phyloP scores from a whole-genome alignment of 495 filamentous ascomycete species.

The Penicillium cosmopolitanum region DNA sequence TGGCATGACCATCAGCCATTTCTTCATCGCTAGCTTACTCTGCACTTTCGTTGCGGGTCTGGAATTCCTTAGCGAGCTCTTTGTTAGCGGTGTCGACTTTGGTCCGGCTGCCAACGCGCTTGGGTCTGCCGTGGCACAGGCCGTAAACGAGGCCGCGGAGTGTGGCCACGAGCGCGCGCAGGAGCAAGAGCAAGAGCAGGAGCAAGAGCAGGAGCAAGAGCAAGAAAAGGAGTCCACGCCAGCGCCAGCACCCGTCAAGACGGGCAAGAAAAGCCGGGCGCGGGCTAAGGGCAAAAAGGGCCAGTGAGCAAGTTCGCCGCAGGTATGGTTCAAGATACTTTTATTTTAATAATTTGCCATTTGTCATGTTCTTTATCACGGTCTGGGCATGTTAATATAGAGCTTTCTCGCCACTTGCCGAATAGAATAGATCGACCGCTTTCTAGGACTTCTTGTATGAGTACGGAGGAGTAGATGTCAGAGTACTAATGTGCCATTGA shows the following conservation, averaged over 20 bases:
- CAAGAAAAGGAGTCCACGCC: not conserved
- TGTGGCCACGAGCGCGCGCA: slow-evolving; percentile 23
- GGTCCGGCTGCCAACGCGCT: slow-evolving; percentile 28
- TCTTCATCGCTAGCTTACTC: slow-evolving; percentile 84
- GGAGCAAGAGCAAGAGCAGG: not conserved
- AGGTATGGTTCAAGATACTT: not conserved
- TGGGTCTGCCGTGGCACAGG: slow-evolving; percentile 21
- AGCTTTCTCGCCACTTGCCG: not conserved
- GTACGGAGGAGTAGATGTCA: too few relatives aligned
- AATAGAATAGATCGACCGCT: not conserved
- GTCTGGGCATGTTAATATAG: not conserved
- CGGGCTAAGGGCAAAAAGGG: slow-evolving; percentile 18
- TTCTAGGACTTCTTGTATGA: not conserved
- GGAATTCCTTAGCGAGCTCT: slow-evolving; percentile 82
- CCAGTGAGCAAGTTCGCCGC: not conserved
- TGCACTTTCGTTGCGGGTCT: slow-evolving; percentile 90
- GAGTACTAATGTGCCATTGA: too few relatives aligned
- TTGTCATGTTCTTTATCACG: not conserved
- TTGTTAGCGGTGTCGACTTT: slow-evolving; percentile 82
- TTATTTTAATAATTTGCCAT: not conserved
- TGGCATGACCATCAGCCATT: slow-evolving; percentile 92
- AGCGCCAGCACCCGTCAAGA: not conserved
- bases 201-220: not conserved
- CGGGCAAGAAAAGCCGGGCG: slow-evolving; percentile 1
- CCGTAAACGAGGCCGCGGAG: slow-evolving; percentile 21